A percentile compares a stretch with the other conserved stretches of the same genome.
Conservation (phyloP, 176 grass and related monocot species). For the Carex myosuroides region DNA sequence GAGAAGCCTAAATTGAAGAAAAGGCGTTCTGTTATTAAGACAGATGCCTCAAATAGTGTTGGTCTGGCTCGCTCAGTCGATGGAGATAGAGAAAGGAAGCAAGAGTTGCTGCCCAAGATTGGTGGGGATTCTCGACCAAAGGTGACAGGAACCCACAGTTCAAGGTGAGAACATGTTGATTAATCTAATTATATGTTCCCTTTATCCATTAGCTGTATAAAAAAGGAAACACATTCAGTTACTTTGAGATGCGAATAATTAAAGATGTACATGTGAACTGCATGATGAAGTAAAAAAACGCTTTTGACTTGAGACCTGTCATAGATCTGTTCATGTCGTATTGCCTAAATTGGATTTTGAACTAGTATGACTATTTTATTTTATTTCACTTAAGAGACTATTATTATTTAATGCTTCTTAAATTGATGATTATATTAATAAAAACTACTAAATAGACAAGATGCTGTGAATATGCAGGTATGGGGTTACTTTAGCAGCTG, state of each 20-base stretch:
- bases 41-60: slow-evolving; percentile 40
- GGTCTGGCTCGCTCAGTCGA: slow-evolving; percentile 39
- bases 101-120: slow-evolving; percentile 58
- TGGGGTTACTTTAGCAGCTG: slow-evolving; percentile 36
- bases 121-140: slow-evolving; percentile 45
- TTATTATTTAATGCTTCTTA: neutral
- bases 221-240: neutral
- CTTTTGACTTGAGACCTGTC: slow-evolving; percentile 19
- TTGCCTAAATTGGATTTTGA: neutral
- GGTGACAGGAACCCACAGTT: slow-evolving; percentile 42
- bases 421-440: slow-evolving; percentile 9
- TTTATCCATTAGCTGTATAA: neutral
- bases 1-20: slow-evolving; percentile 85
- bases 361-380: neutral
- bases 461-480: slow-evolving; percentile 47
- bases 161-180: slow-evolving; percentile 40
- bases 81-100: slow-evolving; percentile 58
- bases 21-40: slow-evolving; percentile 72
- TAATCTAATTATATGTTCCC: slow-evolving; percentile 22
- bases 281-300: neutral
- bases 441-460: neutral
- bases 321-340: slow-evolving; percentile 22
- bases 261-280: neutral
- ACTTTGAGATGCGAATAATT: neutral
- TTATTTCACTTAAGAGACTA: neutral